These are phyloP conservation scores for Colletotrichum sp. DNA, from an alignment of 2,329 filamentous ascomycete genomes.

Conservation along the genomic window DNA sequence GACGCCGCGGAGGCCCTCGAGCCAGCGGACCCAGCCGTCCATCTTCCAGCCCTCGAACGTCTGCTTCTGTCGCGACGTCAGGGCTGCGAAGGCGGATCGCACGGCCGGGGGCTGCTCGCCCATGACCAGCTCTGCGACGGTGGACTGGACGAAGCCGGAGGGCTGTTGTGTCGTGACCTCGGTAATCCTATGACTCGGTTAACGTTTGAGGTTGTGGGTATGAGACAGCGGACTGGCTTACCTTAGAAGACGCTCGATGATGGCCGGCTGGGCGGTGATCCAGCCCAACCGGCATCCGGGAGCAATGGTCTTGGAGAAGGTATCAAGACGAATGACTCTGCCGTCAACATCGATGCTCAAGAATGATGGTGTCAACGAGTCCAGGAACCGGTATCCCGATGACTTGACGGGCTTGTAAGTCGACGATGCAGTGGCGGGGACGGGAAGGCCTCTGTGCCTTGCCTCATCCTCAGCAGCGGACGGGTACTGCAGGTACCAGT, in stretches of 20 bases:
- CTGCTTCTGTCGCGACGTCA: conserved; percentile 52
- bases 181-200: conserved; percentile 61
- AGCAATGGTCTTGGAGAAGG: conserved; percentile 91
- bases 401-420: conserved; percentile 37
- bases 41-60: conserved; percentile 72
- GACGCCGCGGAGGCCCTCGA: conserved; percentile 80
- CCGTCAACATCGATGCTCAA: conserved; percentile 83
- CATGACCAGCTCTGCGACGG: conserved; percentile 79
- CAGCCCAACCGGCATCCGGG: conserved; percentile 90
- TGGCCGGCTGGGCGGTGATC: conserved; percentile 82
- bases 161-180: conserved; percentile 84
- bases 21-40: conserved; percentile 90
- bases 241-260: conserved; percentile 72
- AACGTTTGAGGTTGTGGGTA: not conserved
- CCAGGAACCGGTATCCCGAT: conserved; percentile 78
- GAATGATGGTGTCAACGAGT: conserved; percentile 84
- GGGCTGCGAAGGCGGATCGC: conserved; percentile 44
- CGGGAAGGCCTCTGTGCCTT: conserved; percentile 46
- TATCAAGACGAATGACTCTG: conserved; percentile 87
- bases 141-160: conserved; percentile 86
- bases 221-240: conserved; percentile 7
- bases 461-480: conserved; percentile 64
- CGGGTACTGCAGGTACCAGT: conserved; percentile 93
- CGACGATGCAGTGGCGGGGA: conserved; percentile 24
- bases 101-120: conserved; percentile 65